A percentile compares a stretch with the other conserved stretches of the same genome.
Conservation (phyloP, 345 rosid genomes). For the Citrus mangshanensis region DNA sequence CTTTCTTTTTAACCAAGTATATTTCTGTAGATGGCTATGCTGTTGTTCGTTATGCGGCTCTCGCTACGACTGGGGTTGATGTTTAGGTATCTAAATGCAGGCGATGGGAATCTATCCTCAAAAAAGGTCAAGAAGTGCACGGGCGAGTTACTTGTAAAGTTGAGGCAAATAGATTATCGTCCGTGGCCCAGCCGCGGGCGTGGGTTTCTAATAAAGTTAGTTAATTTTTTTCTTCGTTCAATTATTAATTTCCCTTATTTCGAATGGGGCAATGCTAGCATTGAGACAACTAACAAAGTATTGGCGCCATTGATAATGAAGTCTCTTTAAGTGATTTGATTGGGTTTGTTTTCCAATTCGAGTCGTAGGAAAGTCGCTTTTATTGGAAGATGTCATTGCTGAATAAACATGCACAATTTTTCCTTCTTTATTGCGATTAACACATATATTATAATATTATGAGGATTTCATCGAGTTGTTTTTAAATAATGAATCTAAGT, state of each 20-base stretch:
- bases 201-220: not conserved
- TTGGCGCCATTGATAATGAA: fast-evolving
- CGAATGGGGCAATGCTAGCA: not conserved
- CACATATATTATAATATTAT: too few species aligned
- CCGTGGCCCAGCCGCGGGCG: not conserved
- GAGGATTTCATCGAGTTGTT: too few species aligned
- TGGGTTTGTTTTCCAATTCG: fast-evolving
- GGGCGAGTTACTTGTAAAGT: not conserved
- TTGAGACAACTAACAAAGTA: fast-evolving
- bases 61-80: not conserved
- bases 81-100: not conserved
- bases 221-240: not conserved
- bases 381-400: fast-evolving
- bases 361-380: fast-evolving
- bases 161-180: not conserved
- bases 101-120: not conserved
- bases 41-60: too few species aligned
- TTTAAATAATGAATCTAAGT: too few species aligned
- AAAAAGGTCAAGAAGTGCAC: not conserved
- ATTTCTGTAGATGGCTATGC: too few species aligned
- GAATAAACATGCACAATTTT: too few species aligned
- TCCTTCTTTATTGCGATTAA: too few species aligned
- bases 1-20: not conserved
- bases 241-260: not conserved
- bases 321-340: fast-evolving